Base-by-base conservation (phyloP, 331 rosid species). In the Spiraea crenata region DNA sequence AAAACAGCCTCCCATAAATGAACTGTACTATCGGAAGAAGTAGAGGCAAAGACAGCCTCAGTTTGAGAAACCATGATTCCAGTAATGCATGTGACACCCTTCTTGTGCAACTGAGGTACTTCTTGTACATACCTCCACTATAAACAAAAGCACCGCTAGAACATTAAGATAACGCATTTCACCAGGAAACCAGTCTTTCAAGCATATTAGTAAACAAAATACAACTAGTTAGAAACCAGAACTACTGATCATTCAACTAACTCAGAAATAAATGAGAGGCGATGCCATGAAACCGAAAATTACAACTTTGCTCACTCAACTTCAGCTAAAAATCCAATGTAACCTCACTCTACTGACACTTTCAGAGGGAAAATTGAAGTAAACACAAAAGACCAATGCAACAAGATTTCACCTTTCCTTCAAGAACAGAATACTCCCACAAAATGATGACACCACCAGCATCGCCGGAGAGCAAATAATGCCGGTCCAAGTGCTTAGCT, bases 31-130 rank as follows among this genome's bases (percentile, higher is more conserved):
- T 95, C 99, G 44, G 97, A 95, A 63, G 99, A 89, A 71, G 97
- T 77, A 72, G 97, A 91, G 4, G 93, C 96, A 74, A 95, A 83
- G 15, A 89, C 39, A 47, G 95, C 95, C 77, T 85, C 95, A 19
- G 82, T 80, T 79, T 89, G 85, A 63, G 96, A 87, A 76, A 86
- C 70, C 91, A 91, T 71, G 74, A 89, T 85, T 70, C 93, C 99
- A 76, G 80, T 83, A 69, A 91, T 85, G 84, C 99, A 95, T 9
- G 99, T 95, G 79, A 91, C 95, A 69, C 99, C 99, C 81, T 89
- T 91, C 79, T 86, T 87, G 88, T 95, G 97, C 50, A 84, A 89
- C 74, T 79, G 82, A 16, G 93, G 93, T 58, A 88, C 68, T 80
- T 83, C 93, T 34, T 82, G 51, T 78, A 86, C 90, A 66, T 85